Evolutionary conservation across 2,329 filamentous ascomycete species (phyloP).

Genomic region (Apiospora arundinis): DNA sequence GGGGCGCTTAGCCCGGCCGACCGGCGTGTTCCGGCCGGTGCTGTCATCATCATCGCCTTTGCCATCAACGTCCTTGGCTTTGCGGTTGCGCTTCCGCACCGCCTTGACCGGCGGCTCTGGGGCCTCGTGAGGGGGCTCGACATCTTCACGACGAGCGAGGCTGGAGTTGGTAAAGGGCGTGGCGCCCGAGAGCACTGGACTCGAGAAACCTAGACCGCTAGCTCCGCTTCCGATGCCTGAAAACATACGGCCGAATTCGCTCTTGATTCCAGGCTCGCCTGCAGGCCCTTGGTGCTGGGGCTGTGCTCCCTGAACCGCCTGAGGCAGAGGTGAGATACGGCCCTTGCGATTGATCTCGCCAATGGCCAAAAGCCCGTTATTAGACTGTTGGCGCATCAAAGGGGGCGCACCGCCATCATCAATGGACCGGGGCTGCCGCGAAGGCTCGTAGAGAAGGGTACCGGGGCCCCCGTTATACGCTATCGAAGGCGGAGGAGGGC

Average conservation of each 20-base stretch:
- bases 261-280: constrained; percentile 89
- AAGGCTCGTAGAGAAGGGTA: constrained; percentile 49
- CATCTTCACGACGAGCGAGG: constrained; percentile 59
- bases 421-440: constrained; percentile 46
- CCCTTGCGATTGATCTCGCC: constrained; percentile 84
- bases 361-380: constrained; percentile 77
- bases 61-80: constrained; percentile 77
- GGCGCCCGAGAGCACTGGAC: constrained; percentile 53
- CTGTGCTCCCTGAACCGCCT: constrained; percentile 92
- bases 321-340: constrained; percentile 85
- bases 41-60: constrained; percentile 69
- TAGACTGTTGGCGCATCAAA: constrained; percentile 58
- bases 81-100: constrained; percentile 65
- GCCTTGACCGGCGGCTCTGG: constrained; percentile 49
- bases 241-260: constrained; percentile 93
- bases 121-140: constrained; percentile 52
- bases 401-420: constrained; percentile 55
- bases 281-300: constrained; percentile 78
- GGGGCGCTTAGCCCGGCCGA: constrained; percentile 65
- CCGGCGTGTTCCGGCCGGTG: constrained; percentile 66
- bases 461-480: constrained; percentile 54
- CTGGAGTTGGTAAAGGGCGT: constrained; percentile 54
- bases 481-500: constrained; percentile 55
- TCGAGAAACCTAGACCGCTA: constrained; percentile 56
- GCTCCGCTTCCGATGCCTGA: constrained; percentile 79